Evolutionary conservation across 2,329 filamentous ascomycete species (phyloP), one percentile per base, ranked within the genome.

Genomic region (Rosellinia necatrix): DNA sequence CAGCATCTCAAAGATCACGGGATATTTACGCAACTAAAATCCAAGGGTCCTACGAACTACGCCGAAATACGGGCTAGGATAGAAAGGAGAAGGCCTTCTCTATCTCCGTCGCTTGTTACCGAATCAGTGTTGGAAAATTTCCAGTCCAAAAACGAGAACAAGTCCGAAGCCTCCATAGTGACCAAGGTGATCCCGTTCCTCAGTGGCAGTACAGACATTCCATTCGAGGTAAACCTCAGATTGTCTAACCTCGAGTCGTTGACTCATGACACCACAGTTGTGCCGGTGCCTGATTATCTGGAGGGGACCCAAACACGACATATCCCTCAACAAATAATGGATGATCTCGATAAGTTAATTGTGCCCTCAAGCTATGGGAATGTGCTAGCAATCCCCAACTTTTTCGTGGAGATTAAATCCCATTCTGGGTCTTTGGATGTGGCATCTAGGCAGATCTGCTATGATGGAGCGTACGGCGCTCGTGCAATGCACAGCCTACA

Each of bases 1-100:
- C 62, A 66, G 37, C 61, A 64, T 49, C 34, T 68, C 3, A 57
- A 56, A 38, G 64, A 70, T 52, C 25, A 62, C 42, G 37, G 44
- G 44, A 46, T 69, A 17, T 69, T 66, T 54, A 60, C 56, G 53
- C 2, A 25, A 32, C 10, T 60, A 64, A 32, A 21, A 48, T 10
- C 41, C 29, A 15, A 6, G 48, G 25, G 32, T 47, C 17, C 51
- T 17, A 24, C 17, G 17, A 13, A 21, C 10, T 17, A 15, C 7
- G 10, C 34, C 12, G 34, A 37, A 6, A 6, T 10, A 6, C 10
- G n/a, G 15, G 7, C 8, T 12, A 17, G 7, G n/a, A 22, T 34
- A 29, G n/a, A 34, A 17, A 12, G n/a, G 3, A 25, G 29, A 17
- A 47, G 60, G 22, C 8, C 43, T 2, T 67, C 61, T 13, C 48